These are phyloP conservation scores for Aspergillus terreus DNA, from an alignment of 2,329 filamentous ascomycete genomes.

Conservation along the genomic window DNA sequence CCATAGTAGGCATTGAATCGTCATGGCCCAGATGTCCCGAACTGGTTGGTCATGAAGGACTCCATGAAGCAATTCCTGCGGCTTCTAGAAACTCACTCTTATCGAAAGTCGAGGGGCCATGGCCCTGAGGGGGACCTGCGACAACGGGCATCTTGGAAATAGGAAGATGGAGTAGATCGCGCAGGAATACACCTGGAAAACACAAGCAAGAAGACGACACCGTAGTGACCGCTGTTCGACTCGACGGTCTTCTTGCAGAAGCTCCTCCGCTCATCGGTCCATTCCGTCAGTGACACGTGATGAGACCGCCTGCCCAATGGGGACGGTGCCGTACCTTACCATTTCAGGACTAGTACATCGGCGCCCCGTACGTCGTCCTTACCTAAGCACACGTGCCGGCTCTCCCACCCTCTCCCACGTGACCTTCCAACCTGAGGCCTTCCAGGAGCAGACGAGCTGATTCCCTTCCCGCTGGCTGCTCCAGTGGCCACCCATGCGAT, in stretches of 20 bases:
- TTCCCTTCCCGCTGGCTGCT: constrained; percentile 17
- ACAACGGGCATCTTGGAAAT: constrained; percentile 50
- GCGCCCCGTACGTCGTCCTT: constrained; percentile 1
- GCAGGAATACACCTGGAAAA: not conserved
- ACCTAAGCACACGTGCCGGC: constrained; percentile 12
- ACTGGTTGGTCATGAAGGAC: no score
- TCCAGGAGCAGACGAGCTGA: constrained; percentile 18
- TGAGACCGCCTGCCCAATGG: not conserved
- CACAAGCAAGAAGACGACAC: not conserved
- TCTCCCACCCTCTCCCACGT: constrained; percentile 11
- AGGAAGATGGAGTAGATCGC: not conserved
- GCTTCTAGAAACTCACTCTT: constrained; percentile 55
- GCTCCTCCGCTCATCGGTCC: not conserved
- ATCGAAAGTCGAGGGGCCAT: constrained; percentile 65
- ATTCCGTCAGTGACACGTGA: not conserved
- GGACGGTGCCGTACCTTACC: not conserved
- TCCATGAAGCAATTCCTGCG: not conserved
- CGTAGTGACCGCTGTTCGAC: not conserved
- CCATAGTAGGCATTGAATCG: not conserved
- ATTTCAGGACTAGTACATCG: no score
- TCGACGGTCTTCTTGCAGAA: not conserved
- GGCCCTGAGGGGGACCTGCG: constrained; percentile 49
- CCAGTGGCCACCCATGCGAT: constrained; percentile 23
- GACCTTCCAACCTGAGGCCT: constrained; percentile 14
- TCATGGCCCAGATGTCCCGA: not conserved